Evolutionary conservation across 1,139 yeast genomes (phyloP).

Genomic region (Geotrichum cucujoidarum): DNA sequence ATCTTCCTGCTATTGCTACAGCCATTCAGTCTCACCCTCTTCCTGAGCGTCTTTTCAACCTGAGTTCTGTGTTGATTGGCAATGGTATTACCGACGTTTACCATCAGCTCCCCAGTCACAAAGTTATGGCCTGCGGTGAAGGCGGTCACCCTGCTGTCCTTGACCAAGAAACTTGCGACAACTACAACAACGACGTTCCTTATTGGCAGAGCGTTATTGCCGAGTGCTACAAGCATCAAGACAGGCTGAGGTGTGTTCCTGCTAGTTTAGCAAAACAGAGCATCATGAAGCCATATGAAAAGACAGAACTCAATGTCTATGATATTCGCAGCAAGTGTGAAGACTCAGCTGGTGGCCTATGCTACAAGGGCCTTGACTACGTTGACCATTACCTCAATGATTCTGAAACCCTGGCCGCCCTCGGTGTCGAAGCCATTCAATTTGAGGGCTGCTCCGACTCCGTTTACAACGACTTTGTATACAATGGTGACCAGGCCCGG

Average conservation of each 20-base stretch:
- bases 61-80: slow-evolving; percentile 70
- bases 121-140: slow-evolving; percentile 80
- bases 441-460: slow-evolving; percentile 54
- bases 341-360: slow-evolving; percentile 44
- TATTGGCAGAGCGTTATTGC: slow-evolving; percentile 50
- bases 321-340: slow-evolving; percentile 62
- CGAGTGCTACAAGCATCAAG: slow-evolving; percentile 52
- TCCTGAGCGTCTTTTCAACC: slow-evolving; percentile 72
- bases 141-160: slow-evolving; percentile 72
- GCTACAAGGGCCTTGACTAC: slow-evolving; percentile 55
- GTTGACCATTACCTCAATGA: slow-evolving; percentile 56
- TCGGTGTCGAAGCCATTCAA: slow-evolving; percentile 50
- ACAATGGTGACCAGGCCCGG: slow-evolving; percentile 57
- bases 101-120: slow-evolving; percentile 61
- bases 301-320: slow-evolving; percentile 62
- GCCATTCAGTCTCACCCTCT: slow-evolving; percentile 60
- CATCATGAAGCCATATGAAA: slow-evolving; percentile 49
- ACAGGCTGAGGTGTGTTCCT: slow-evolving; percentile 47
- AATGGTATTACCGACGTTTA: slow-evolving; percentile 79
- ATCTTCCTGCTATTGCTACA: slow-evolving; percentile 71
- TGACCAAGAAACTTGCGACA: slow-evolving; percentile 54
- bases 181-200: slow-evolving; percentile 50
- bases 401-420: slow-evolving; percentile 56
- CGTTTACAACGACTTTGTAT: slow-evolving; percentile 51
- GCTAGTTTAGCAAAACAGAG: slow-evolving; percentile 76